Percentiles rank a stretch among this genome's conserved stretches.
These are phyloP conservation scores for Candida glaebosa DNA, from an alignment of 805 yeast genomes.

Conservation along the genomic window DNA sequence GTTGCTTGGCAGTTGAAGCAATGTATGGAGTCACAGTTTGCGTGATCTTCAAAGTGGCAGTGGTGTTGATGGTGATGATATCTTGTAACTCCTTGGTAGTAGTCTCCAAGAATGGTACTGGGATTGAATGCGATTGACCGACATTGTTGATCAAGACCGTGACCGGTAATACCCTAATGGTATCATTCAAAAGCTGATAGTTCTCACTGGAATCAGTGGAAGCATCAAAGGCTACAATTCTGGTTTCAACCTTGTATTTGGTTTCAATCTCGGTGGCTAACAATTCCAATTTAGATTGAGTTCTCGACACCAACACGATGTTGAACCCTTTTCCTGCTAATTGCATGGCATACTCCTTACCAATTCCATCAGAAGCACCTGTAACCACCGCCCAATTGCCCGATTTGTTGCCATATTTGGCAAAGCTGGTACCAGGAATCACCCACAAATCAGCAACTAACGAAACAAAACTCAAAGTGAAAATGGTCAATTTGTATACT, in stretches of 20 bases:
- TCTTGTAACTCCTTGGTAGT: slow-evolving; percentile 66
- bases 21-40: slow-evolving; percentile 76
- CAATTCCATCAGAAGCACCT: slow-evolving; percentile 97
- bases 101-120: slow-evolving; percentile 89
- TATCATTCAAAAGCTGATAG: slow-evolving; percentile 48
- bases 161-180: slow-evolving; percentile 53
- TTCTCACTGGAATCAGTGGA: slow-evolving; percentile 57
- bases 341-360: slow-evolving; percentile 85
- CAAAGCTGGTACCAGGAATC: slow-evolving; percentile 56
- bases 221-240: slow-evolving; percentile 74
- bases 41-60: slow-evolving; percentile 81
- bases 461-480: slow-evolving; percentile 47
- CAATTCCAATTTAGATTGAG: slow-evolving; percentile 67
- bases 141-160: slow-evolving; percentile 86
- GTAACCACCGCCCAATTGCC: slow-evolving; percentile 93
- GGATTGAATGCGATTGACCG: slow-evolving; percentile 92
- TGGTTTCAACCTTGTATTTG: slow-evolving; percentile 59
- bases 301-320: slow-evolving; percentile 79
- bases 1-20: slow-evolving; percentile 44
- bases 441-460: slow-evolving; percentile 61
- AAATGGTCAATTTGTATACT: slow-evolving; percentile 51
- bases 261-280: slow-evolving; percentile 60
- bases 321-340: slow-evolving; percentile 84
- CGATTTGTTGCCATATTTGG: slow-evolving; percentile 68
- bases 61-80: slow-evolving; percentile 82